Conservation (phyloP, 1,284 basidiomycete genomes). For the Rhodotorula glutinis region DNA sequence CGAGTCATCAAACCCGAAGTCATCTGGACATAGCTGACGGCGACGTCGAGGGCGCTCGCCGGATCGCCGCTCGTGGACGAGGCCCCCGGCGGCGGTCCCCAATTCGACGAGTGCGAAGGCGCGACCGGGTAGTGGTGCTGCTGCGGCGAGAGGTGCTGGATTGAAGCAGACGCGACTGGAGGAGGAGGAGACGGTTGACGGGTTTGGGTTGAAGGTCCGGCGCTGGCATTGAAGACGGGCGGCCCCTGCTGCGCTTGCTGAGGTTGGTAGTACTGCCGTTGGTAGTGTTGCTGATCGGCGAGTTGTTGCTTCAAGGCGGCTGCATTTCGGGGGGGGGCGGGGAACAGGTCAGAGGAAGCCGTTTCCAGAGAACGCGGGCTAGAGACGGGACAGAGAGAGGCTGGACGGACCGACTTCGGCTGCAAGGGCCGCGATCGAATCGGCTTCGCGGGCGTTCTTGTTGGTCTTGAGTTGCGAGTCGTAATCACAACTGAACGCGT, state of each 20-base stretch:
- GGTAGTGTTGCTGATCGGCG: neutral
- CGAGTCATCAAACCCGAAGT: neutral
- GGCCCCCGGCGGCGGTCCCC: no score
- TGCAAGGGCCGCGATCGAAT: neutral
- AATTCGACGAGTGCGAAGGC: no score
- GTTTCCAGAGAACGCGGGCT: no score
- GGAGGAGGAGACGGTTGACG: no score
- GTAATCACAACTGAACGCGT: slow-evolving; percentile 9
- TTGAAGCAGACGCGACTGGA: no score
- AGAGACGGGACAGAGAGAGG: no score
- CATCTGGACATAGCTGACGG: neutral
- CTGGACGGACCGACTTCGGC: slow-evolving; percentile 9
- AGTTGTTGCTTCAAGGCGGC: slow-evolving; percentile 18
- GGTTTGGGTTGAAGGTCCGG: neutral
- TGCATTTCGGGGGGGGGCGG: no score
- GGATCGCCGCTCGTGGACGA: neutral
- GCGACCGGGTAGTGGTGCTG: no score
- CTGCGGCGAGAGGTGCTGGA: neutral
- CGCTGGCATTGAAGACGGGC: neutral
- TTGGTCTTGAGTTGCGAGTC: neutral
- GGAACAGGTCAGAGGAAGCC: no score
- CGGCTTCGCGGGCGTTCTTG: neutral
- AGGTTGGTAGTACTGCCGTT: neutral
- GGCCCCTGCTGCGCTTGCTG: neutral
- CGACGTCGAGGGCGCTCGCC: neutral